Evolutionary conservation across 2,329 filamentous ascomycete species (phyloP), one percentile per base, ranked within the genome.

Genomic region (Parastagonospora nodorum): DNA sequence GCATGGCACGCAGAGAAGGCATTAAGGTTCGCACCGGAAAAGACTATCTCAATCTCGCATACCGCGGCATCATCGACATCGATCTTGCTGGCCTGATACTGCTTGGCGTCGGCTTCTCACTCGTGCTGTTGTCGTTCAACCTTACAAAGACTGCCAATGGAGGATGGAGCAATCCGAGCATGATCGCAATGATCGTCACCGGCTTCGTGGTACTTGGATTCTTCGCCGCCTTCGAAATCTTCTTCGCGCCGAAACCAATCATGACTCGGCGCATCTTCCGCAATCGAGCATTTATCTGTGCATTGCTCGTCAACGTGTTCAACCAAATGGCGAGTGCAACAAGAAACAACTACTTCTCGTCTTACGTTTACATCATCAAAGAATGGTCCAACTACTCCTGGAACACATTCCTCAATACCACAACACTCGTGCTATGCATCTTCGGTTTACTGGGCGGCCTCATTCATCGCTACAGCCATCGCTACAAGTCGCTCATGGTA

Each of bases 361-460:
- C 61, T 1, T 77, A 77, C 59, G 63, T 77, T 29, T 71, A 64
- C 49, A 67, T 77, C 53, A 74, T 74, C 54, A 77, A 76, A 56
- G 58, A 74, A 9, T 78, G 76, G 76, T 66, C 73, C 1, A 73
- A 66, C 1, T 77, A 77, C 50, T 45, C 72, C 33, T 77, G 75
- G 75, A 77, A 70, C 6, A 72, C 77, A 27, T 77, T 78, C 30
- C 19, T 55, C 2, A 69, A 69, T 14, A 71, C 70, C 51, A 75
- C 73, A 1, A 78, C 74, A 15, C 70, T 24, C 19, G 19, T 24
- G 19, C 19, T 24, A 3, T 24, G 19, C 19, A 24, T 24, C 19
- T 24, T 24, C 19, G 19, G 19, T 24, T 5, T 24, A 24, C 19
- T 24, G 3, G 19, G 19, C 19, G 19, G 19, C 19, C 19, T 24